Evolutionary conservation across 345 rosid genomes (phyloP).

Genomic region (Salix dunnii): DNA sequence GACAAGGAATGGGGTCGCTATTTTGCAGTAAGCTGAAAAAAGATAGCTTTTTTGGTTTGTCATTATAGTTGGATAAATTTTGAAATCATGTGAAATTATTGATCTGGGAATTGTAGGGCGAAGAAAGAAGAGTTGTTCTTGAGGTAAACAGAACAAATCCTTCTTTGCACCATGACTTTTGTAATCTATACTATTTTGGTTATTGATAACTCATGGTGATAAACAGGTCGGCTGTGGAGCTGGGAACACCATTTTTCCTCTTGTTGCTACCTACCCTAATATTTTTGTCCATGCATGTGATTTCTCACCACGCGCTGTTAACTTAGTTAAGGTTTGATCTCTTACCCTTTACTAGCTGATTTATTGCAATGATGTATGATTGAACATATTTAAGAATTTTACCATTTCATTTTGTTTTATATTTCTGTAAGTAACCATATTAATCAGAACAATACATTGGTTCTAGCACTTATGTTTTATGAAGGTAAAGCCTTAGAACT

Average conservation of each 20-base stretch:
- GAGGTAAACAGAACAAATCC: slow-evolving; percentile 45
- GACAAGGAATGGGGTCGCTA: slow-evolving; percentile 90
- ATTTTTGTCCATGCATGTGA: slow-evolving; percentile 84
- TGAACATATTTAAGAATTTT: not conserved
- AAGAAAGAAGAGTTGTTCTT: slow-evolving; percentile 46
- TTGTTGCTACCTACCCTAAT: slow-evolving; percentile 69
- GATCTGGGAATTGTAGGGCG: slow-evolving; percentile 38
- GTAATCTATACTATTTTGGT: not conserved
- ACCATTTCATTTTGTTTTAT: not conserved
- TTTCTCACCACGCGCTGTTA: slow-evolving; percentile 79
- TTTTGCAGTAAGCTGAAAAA: slow-evolving; percentile 55
- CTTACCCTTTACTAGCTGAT: not conserved
- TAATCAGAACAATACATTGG: not conserved
- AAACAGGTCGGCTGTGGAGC: slow-evolving; percentile 91
- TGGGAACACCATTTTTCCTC: slow-evolving; percentile 84
- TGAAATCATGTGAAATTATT: not conserved
- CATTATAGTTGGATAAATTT: not conserved
- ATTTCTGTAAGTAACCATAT: too few relatives aligned
- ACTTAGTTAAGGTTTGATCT: slow-evolving; percentile 75
- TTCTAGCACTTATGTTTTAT: not conserved
- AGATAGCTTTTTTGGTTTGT: not conserved
- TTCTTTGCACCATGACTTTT: slow-evolving; percentile 4
- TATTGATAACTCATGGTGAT: slow-evolving; percentile 5
- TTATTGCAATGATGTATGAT: not conserved
- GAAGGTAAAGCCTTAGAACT: not conserved